Conservation (phyloP, 352 stramenopile genomes). For the Phytophthora citrophthora region DNA sequence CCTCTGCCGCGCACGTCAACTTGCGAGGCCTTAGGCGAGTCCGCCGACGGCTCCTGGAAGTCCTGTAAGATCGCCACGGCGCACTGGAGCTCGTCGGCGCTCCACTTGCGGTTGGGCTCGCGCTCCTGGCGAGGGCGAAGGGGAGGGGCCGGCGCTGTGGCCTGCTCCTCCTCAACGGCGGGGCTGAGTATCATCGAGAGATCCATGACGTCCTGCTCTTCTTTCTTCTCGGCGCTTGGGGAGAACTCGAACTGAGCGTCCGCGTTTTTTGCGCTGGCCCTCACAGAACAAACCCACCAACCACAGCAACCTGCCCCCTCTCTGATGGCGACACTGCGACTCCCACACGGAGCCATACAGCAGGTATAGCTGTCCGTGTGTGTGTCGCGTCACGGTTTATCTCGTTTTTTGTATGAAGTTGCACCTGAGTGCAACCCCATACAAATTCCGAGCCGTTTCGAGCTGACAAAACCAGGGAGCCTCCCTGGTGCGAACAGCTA, state of each 20-base stretch:
- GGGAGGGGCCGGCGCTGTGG: constrained; percentile 2
- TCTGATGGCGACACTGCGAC: constrained; percentile 39
- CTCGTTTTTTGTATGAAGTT: constrained; percentile 31
- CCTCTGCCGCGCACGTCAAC: constrained; percentile 8
- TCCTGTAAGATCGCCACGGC: constrained; percentile 72
- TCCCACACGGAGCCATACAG: constrained; percentile 30
- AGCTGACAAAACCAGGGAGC: constrained; percentile 4
- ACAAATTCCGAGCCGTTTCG: constrained; percentile 24
- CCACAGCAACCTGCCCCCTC: constrained; percentile 32
- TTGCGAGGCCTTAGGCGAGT: constrained; percentile 10
- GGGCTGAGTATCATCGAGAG: constrained; percentile 61
- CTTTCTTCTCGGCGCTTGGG: constrained; percentile 18
- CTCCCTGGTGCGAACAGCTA: no score
- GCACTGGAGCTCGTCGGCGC: constrained; percentile 60
- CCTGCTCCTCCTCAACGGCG: constrained; percentile 40
- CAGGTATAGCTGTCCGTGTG: constrained; percentile 37
- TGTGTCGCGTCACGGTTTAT: constrained; percentile 57
- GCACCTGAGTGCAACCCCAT: constrained; percentile 31
- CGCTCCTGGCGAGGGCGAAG: neutral
- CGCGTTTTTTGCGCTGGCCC: neutral
- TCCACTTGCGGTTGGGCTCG: constrained; percentile 40
- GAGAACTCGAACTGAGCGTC: constrained; percentile 39
- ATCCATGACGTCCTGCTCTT: constrained; percentile 40
- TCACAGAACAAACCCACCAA: constrained; percentile 45
- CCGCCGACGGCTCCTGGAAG: constrained; percentile 44